phyloP scores from a whole-genome alignment of 768 basidiomycete species.

The Epithele typhae region DNA sequence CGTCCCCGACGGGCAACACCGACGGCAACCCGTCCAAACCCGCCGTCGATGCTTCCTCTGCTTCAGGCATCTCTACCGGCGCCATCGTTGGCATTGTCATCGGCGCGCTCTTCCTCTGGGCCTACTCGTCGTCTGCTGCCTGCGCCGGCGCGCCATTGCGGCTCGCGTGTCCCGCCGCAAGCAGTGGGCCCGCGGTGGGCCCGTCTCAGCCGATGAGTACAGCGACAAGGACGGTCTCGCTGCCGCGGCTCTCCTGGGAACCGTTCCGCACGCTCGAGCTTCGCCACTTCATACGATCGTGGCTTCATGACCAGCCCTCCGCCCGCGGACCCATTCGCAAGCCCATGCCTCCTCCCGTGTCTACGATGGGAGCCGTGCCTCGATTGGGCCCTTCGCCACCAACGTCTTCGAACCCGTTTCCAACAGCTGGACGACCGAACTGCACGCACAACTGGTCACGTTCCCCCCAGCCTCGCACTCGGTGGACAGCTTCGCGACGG shows the following conservation, averaged over 20 bases:
- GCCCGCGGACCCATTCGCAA: background rate
- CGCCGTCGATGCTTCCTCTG: conserved; percentile 6
- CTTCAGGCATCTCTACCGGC: conserved; percentile 33
- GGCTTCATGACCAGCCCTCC: conserved; percentile 11
- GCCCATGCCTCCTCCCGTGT: too few species aligned
- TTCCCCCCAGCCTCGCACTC: conserved; percentile 12
- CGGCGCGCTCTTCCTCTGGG: conserved; percentile 27
- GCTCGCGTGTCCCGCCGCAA: conserved; percentile 40
- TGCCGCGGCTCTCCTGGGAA: background rate
- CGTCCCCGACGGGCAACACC: background rate
- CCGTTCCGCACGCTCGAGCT: conserved; percentile 50
- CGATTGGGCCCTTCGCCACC: background rate
- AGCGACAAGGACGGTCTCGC: conserved; percentile 12
- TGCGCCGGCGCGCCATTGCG: conserved; percentile 42
- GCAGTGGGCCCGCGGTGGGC: conserved; percentile 39
- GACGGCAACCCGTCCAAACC: background rate
- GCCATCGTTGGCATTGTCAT: conserved; percentile 44
- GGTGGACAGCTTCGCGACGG: conserved; percentile 10
- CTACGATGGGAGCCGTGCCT: too few species aligned
- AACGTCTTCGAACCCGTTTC: conserved; percentile 2
- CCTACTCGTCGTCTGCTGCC: conserved; percentile 36
- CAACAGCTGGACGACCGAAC: conserved; percentile 13
- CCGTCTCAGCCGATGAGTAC: conserved; percentile 6
- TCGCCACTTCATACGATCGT: conserved; percentile 49
- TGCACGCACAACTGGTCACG: conserved; percentile 8